Percentiles rank a stretch among this genome's conserved stretches.
Conservation (phyloP, 768 basidiomycete species). For the Suillus alpinus region DNA sequence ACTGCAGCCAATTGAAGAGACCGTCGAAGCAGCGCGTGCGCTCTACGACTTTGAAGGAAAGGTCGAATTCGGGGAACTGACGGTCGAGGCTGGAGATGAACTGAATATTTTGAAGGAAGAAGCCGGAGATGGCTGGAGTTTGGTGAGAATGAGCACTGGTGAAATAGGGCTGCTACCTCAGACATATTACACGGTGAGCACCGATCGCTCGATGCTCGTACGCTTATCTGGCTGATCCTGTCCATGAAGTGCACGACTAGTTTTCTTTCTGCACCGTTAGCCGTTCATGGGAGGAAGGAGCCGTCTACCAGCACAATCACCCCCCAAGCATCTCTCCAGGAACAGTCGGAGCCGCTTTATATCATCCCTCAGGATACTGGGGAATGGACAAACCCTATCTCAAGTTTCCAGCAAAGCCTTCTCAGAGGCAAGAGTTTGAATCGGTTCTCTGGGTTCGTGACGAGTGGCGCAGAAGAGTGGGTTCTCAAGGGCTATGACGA, state of each 20-base stretch:
- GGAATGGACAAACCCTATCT: slow-evolving; percentile 58
- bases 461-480: slow-evolving; percentile 82
- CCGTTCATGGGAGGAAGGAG: slow-evolving; percentile 27
- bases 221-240: neutral
- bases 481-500: slow-evolving; percentile 60
- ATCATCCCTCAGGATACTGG: slow-evolving; percentile 68
- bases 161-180: slow-evolving; percentile 69
- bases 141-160: slow-evolving; percentile 55
- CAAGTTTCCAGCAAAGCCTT: slow-evolving; percentile 67
- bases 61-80: slow-evolving; percentile 69
- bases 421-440: slow-evolving; percentile 78
- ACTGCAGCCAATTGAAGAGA: slow-evolving; percentile 15
- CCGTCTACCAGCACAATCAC: slow-evolving; percentile 48
- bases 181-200: slow-evolving; percentile 68
- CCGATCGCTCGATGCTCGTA: neutral
- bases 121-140: slow-evolving; percentile 78
- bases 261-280: slow-evolving; percentile 49
- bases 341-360: slow-evolving; percentile 29
- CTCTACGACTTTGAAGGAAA: slow-evolving; percentile 76
- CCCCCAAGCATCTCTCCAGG: slow-evolving; percentile 38
- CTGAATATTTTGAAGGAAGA: slow-evolving; percentile 71
- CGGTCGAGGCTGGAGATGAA: slow-evolving; percentile 65
- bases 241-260: slow-evolving; percentile 60
- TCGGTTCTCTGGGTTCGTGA: slow-evolving; percentile 84
- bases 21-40: slow-evolving; percentile 51